Evolutionary conservation across 1,284 basidiomycete species (phyloP).

Genomic region (Papiliotrema fonsecae): DNA sequence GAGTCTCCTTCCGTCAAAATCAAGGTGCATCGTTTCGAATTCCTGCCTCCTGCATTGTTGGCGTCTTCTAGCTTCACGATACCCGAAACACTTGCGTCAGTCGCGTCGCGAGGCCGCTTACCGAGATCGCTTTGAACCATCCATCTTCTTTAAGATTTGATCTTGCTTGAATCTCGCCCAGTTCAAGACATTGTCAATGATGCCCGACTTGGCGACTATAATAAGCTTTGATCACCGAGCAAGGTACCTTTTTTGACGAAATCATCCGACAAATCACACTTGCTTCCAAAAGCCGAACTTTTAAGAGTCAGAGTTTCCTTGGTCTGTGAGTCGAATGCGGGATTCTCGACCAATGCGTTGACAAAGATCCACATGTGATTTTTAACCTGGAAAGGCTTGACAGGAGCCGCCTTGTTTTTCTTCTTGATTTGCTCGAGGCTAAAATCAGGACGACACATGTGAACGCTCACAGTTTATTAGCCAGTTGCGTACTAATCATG

Average conservation of each 20-base stretch:
- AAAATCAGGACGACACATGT: constrained; percentile 4
- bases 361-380: constrained; percentile 99
- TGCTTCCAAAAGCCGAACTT: constrained; percentile 80
- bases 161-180: constrained; percentile 98
- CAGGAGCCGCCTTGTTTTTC: constrained; percentile 92
- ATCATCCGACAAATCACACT: constrained; percentile 83
- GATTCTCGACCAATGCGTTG: constrained; percentile 94
- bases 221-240: not conserved
- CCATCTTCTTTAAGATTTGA: constrained; percentile 91
- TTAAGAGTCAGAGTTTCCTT: constrained; percentile 93
- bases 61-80: constrained; percentile 94
- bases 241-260: constrained; percentile 87
- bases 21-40: constrained; percentile 80
- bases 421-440: constrained; percentile 74
- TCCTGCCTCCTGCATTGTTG: constrained; percentile 89
- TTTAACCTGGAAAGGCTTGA: constrained; percentile 91
- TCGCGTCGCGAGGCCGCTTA: constrained; percentile 36
- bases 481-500: constrained; percentile 80
- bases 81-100: constrained; percentile 73
- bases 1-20: constrained; percentile 99
- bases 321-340: constrained; percentile 98
- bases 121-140: constrained; percentile 89
- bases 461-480: constrained; percentile 59
- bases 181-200: constrained; percentile 87
- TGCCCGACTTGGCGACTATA: constrained; percentile 79